Conservation (phyloP, 805 yeast species). For the Wickerhamiella brachini region DNA sequence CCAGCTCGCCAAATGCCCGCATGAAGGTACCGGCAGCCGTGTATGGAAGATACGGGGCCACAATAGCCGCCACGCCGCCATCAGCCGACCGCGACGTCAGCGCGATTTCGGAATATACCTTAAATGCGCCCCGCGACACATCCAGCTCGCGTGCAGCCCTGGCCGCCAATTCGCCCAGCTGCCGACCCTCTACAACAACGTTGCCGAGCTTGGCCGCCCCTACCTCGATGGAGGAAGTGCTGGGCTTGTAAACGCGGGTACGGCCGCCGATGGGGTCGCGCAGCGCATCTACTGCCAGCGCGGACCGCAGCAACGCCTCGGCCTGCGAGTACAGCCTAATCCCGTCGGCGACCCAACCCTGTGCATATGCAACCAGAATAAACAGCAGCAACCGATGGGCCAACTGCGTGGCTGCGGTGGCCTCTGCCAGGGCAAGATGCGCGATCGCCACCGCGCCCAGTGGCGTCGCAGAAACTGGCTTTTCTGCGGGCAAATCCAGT, state of each 20-base stretch:
- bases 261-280: neutral
- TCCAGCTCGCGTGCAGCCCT: slow-evolving; percentile 4
- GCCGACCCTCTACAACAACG: neutral
- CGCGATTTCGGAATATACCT: neutral
- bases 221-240: neutral
- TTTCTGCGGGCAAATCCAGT: neutral
- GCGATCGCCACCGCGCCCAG: slow-evolving; percentile 11
- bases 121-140: neutral
- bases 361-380: slow-evolving; percentile 11
- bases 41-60: neutral
- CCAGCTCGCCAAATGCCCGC: neutral
- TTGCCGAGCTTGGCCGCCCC: neutral
- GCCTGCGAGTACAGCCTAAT: slow-evolving; percentile 2
- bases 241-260: neutral
- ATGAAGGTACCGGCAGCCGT: slow-evolving; percentile 1
- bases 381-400: neutral
- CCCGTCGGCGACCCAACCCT: slow-evolving; percentile 12
- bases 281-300: slow-evolving; percentile 2
- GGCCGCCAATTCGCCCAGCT: slow-evolving; percentile 6
- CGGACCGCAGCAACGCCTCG: slow-evolving; percentile 2
- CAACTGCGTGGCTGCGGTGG: neutral
- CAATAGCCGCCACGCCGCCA: neutral
- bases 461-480: slow-evolving; percentile 1
- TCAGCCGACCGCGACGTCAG: neutral
- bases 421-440: neutral